Conservation (phyloP, 108 stramenopile genomes). For the Cyclotella baltica region DNA sequence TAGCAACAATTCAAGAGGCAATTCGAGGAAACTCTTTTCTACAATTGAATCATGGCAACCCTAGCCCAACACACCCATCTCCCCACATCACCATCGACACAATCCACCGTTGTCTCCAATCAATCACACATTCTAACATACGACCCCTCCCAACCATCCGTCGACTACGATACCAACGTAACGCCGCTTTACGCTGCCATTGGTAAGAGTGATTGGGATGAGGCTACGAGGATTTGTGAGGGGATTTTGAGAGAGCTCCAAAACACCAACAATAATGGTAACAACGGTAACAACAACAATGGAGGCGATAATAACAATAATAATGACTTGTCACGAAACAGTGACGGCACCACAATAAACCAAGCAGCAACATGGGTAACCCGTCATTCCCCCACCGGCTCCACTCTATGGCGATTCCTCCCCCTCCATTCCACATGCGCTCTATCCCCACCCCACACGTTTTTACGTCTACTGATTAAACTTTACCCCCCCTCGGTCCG, state of each 20-base stretch:
- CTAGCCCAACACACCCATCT: too few relatives aligned
- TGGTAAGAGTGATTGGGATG: constrained; percentile 69
- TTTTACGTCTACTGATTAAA: constrained; percentile 67
- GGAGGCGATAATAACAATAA: too few relatives aligned
- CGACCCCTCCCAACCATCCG: constrained; percentile 45
- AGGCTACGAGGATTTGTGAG: constrained; percentile 42
- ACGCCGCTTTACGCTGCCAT: constrained; percentile 82
- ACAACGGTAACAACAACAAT: too few relatives aligned
- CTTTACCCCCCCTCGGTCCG: constrained; percentile 74
- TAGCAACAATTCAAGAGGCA: too few relatives aligned
- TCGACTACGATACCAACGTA: constrained; percentile 79
- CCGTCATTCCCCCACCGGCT: constrained; percentile 54
- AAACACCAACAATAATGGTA: too few relatives aligned
- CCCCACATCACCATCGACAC: too few relatives aligned
- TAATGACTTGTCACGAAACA: too few relatives aligned
- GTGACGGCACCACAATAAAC: too few relatives aligned
- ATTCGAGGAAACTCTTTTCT: too few relatives aligned
- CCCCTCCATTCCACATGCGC: constrained; percentile 88
- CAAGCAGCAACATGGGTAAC: constrained; percentile 84
- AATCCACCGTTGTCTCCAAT: too few relatives aligned
- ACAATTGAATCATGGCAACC: too few relatives aligned
- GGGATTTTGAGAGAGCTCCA: constrained; percentile 32
- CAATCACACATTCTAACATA: too few relatives aligned
- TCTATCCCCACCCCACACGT: constrained; percentile 67
- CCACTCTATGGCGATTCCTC: constrained; percentile 82